phyloP scores from a whole-genome alignment of 2,329 filamentous ascomycete genomes.

The Fusarium sp. region DNA sequence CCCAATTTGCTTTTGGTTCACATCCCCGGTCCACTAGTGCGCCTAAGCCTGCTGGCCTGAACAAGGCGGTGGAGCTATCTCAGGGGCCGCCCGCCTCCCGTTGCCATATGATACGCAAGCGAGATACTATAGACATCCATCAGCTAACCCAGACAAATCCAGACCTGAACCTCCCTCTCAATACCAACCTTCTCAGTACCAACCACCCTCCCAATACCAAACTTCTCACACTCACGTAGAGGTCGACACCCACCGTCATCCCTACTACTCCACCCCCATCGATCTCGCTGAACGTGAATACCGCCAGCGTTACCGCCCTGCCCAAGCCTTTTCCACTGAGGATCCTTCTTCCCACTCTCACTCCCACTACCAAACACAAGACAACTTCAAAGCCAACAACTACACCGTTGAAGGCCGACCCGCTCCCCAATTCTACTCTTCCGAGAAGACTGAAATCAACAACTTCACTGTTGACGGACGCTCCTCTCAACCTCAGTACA shows the following conservation, averaged over 20 bases:
- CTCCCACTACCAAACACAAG: slow-evolving; percentile 46
- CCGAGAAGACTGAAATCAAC: slow-evolving; percentile 43
- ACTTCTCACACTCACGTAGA: slow-evolving; percentile 71
- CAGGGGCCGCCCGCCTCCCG: slow-evolving; percentile 41
- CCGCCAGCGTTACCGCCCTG: slow-evolving; percentile 68
- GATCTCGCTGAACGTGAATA: slow-evolving; percentile 75
- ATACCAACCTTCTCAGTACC: slow-evolving; percentile 54
- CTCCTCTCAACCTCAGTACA: slow-evolving; percentile 28
- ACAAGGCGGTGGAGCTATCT: slow-evolving; percentile 39
- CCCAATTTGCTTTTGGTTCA: slow-evolving; percentile 42
- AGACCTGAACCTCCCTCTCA: slow-evolving; percentile 53
- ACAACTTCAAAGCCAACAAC: slow-evolving; percentile 39
- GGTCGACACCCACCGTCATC: slow-evolving; percentile 65
- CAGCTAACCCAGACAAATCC: slow-evolving; percentile 46
- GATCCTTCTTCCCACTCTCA: slow-evolving; percentile 50
- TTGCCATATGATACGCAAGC: slow-evolving; percentile 49
- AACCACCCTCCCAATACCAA: slow-evolving; percentile 60
- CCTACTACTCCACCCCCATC: slow-evolving; percentile 63
- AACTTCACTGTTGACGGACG: slow-evolving; percentile 47
- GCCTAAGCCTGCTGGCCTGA: slow-evolving; percentile 41
- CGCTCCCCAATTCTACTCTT: slow-evolving; percentile 34
- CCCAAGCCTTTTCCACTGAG: slow-evolving; percentile 50
- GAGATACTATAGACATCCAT: slow-evolving; percentile 45
- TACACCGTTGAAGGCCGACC: slow-evolving; percentile 41
- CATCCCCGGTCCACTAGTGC: slow-evolving; percentile 34